Conservation (phyloP, 2,329 filamentous ascomycete genomes). For the Paecilomyces dactylethromorphus region DNA sequence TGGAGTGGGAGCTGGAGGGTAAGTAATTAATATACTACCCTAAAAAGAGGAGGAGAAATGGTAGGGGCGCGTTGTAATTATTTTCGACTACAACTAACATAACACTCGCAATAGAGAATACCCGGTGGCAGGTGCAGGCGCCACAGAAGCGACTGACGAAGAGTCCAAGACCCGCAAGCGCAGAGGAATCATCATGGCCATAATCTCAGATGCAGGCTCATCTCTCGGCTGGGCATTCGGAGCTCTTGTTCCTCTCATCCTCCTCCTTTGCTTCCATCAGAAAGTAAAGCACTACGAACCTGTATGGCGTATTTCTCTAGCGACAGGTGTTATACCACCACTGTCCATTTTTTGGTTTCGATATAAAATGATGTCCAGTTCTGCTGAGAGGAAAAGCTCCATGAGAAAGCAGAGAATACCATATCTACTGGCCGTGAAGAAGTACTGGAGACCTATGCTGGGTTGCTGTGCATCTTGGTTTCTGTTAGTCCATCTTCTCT, state of each 20-base stretch:
- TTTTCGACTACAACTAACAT: neutral
- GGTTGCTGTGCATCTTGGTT: constrained; percentile 33
- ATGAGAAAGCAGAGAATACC: constrained; percentile 42
- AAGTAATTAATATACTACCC: constrained; percentile 4
- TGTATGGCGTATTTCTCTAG: constrained; percentile 49
- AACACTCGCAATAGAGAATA: constrained; percentile 36
- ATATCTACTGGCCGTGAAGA: constrained; percentile 42
- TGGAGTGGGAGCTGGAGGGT: constrained; percentile 37
- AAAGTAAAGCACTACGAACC: constrained; percentile 31
- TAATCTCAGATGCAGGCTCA: constrained; percentile 46
- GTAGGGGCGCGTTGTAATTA: neutral
- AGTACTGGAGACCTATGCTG: constrained; percentile 45
- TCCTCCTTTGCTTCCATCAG: constrained; percentile 45
- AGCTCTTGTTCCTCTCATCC: constrained; percentile 44
- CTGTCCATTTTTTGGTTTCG: constrained; percentile 50
- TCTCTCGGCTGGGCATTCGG: constrained; percentile 48
- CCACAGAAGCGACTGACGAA: constrained; percentile 49
- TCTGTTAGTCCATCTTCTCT: neutral
- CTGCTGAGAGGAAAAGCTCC: constrained; percentile 42
- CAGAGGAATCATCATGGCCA: constrained; percentile 52
- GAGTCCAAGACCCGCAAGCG: constrained; percentile 37
- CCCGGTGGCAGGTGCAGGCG: constrained; percentile 44
- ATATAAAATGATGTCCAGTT: constrained; percentile 46
- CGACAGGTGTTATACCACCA: constrained; percentile 45
- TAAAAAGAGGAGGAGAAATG: too few relatives aligned